Base-by-base conservation (phyloP, 2,329 filamentous ascomycete species). In the Pseudogymnoascus sp. region DNA sequence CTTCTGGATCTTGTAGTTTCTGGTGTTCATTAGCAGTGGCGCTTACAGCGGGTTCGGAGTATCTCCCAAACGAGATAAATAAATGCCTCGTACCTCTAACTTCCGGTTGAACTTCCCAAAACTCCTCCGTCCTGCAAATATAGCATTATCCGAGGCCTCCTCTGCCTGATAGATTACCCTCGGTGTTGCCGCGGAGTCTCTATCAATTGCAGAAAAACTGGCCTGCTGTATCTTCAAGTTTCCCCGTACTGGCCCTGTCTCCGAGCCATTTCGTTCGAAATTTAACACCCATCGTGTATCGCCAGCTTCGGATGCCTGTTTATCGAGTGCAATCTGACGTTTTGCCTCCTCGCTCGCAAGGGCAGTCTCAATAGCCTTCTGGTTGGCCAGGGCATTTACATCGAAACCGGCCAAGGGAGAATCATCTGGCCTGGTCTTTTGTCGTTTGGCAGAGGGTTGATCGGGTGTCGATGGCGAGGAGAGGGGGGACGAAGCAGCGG, bases 221-320 rank as follows among this genome's bases (percentile, higher is more conserved):
- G 82, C 80, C 66, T 86, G 86, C 59, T 90, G 82, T 37, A 93
- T 80, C 62, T 81, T 62, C 84, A 72, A 25, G 77, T 65, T 66
- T 43, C 65, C 70, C 12, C 74, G 72, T 60, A 74, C 70, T 36
- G 69, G 77, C 42, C 76, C 70, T 63, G 77, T 74, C 46, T 75
- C 65, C 62, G 68, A 64, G 31, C 69, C 64, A 25, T 72, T 68
- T 38, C 80, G 75, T 59, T 78, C 77, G 61, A 84, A 80, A 65
- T 85, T 86, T 63, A 93, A 77, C 16, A 90, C 87, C 90, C 90
- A 93, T 72, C 87, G 86, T 16, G 88, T 88, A 73, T 93, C 90
- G 61, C 87, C 85, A 46, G 83, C 76, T 66, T 84, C 81, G 16
- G 82, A 80, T 7, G 85, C 84, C 65, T 86, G 84, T 68, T 82